Conservation (phyloP, 2,329 filamentous ascomycete genomes). For the Aspergillus pseudonomiae region DNA sequence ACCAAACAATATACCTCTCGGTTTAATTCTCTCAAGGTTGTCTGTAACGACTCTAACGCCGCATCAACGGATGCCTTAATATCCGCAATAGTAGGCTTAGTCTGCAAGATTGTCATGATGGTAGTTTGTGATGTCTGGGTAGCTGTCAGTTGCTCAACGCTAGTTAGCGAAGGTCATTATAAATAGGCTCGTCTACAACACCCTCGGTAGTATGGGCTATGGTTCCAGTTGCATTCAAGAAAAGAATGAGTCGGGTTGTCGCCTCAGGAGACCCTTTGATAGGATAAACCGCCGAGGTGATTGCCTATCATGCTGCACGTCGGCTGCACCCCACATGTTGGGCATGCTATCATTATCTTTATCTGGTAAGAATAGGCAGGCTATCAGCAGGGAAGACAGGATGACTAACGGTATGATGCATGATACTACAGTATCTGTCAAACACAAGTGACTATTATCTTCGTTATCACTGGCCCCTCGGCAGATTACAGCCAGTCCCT, state of each 20-base stretch:
- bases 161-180: not conserved
- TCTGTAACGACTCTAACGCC: constrained; percentile 20
- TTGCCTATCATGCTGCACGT: constrained; percentile 8
- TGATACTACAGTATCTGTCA: not conserved
- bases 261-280: not conserved
- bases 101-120: constrained; percentile 22
- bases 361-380: not conserved
- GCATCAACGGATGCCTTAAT: constrained; percentile 28
- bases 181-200: not conserved
- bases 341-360: not conserved
- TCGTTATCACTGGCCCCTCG: constrained; percentile 2
- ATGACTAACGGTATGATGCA: constrained; percentile 4
- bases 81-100: constrained; percentile 16
- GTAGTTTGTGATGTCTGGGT: not conserved
- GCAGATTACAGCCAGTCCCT: constrained; percentile 7
- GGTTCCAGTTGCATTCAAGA: not conserved
- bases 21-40: constrained; percentile 31
- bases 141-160: not conserved
- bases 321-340: constrained; percentile 10
- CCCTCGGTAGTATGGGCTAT: not conserved
- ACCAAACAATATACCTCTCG: constrained; percentile 21
- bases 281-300: constrained; percentile 9
- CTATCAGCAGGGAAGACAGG: not conserved
- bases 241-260: not conserved
- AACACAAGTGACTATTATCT: not conserved